Percentiles rank a stretch among this genome's conserved stretches.
These are phyloP conservation scores for Fraxinus platypoda DNA, from an alignment of 305 asterid genomes.

Conservation along the genomic window DNA sequence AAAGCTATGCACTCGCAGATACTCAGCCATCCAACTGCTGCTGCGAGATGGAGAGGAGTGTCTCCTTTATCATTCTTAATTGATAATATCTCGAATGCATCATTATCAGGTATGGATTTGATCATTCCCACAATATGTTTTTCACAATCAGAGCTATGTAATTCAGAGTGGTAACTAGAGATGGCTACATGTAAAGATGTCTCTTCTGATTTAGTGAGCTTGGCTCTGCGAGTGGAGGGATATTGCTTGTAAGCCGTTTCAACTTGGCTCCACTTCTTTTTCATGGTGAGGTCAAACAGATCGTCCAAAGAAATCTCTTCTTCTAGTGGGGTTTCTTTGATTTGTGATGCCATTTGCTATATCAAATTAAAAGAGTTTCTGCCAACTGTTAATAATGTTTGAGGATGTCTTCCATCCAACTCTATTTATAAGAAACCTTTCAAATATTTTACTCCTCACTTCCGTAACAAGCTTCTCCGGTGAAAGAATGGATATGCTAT, in stretches of 20 bases:
- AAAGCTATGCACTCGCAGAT: constrained; percentile 23
- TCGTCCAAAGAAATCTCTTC: background rate
- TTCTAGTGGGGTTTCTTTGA: background rate
- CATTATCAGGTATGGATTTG: background rate
- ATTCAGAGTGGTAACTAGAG: constrained; percentile 29
- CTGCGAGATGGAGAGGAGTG: constrained; percentile 57
- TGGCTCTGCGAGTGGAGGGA: background rate
- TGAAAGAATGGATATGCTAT: background rate
- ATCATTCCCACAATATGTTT: constrained; percentile 19
- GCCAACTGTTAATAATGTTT: background rate
- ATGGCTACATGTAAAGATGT: constrained; percentile 49
- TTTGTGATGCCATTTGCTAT: background rate
- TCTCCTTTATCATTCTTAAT: constrained; percentile 30
- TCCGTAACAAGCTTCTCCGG: background rate
- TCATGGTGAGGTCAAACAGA: constrained; percentile 10
- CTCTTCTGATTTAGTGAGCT: constrained; percentile 40
- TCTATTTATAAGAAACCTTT: background rate
- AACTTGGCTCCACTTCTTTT: constrained; percentile 5
- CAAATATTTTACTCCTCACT: background rate
- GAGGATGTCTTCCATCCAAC: background rate
- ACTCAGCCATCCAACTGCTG: constrained; percentile 35
- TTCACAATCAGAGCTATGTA: background rate
- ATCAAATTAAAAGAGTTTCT: background rate
- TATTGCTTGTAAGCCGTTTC: background rate
- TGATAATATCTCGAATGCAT: background rate